Conservation (phyloP, 345 rosid species). For the Gynandropsis gynandra region DNA sequence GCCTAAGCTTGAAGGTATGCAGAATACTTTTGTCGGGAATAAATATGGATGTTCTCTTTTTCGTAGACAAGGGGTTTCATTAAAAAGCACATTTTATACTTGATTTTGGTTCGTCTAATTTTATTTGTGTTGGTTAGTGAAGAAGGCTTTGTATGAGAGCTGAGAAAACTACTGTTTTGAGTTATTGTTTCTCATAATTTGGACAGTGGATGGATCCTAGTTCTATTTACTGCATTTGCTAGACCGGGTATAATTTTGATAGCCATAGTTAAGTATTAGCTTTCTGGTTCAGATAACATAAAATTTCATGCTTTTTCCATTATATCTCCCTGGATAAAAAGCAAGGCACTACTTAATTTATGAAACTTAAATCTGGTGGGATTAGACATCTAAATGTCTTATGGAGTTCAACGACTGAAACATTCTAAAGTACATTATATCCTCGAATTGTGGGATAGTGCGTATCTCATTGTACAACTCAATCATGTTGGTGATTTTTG, state of each 20-base stretch:
- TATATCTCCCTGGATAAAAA: conserved; percentile 7
- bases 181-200: too few species aligned
- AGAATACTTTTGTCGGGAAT: conserved; percentile 4
- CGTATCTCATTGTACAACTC: conserved; percentile 11
- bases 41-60: not conserved
- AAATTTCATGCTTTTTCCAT: conserved; percentile 6
- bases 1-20: conserved; percentile 62
- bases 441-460: conserved; percentile 8
- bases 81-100: conserved; percentile 5
- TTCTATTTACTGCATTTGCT: conserved; percentile 1
- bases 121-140: not conserved
- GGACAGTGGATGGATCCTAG: not conserved
- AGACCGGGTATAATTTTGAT: conserved; percentile 7
- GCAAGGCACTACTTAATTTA: conserved; percentile 16
- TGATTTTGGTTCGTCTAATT: conserved; percentile 17
- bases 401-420: conserved; percentile 8
- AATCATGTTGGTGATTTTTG: conserved; percentile 7
- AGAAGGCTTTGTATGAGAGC: conserved; percentile 8
- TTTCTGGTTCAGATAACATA: conserved; percentile 6
- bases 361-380: conserved; percentile 15
- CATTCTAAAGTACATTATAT: not conserved
- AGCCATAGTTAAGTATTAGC: conserved; percentile 5
- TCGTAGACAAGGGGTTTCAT: conserved; percentile 1
- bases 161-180: conserved; percentile 7
- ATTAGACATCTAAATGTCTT: not conserved